phyloP scores from a whole-genome alignment of 225 moss, liverwort and hornwort genomes.

The Marchantia paleacea region DNA sequence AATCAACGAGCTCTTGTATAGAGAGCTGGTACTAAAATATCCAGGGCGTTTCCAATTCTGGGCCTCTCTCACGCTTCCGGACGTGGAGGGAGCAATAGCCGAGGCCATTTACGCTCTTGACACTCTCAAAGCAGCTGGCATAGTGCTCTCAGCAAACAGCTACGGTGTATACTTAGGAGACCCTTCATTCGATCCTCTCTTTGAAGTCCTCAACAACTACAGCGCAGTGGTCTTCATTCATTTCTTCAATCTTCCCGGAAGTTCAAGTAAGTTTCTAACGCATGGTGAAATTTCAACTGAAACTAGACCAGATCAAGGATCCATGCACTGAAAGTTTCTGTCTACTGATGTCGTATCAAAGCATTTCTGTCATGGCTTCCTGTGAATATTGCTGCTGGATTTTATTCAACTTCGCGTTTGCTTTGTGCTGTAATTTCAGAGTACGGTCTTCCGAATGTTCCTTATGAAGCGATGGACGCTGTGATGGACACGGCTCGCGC shows the following conservation, averaged over 20 bases:
- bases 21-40: conserved; percentile 5
- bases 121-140: conserved; percentile 4
- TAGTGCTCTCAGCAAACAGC: conserved; percentile 6
- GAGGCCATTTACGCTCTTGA: conserved; percentile 27
- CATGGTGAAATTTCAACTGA: no score
- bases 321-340: no score
- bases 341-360: no score
- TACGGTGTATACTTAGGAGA: conserved; percentile 19
- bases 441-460: background rate
- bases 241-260: background rate
- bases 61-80: conserved; percentile 14
- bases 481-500: conserved; percentile 31
- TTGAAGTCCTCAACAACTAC: conserved; percentile 16
- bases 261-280: background rate
- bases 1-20: conserved; percentile 4
- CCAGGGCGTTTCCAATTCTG: conserved; percentile 13
- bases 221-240: conserved; percentile 23
- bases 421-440: background rate
- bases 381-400: no score
- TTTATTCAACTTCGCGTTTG: no score
- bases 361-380: no score
- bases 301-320: no score
- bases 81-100: conserved; percentile 9
- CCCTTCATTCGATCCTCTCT: conserved; percentile 9
- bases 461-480: conserved; percentile 17